These are phyloP conservation scores for Podila horticola DNA, from an alignment of 192 early-diverging fungal species.

Conservation along the genomic window DNA sequence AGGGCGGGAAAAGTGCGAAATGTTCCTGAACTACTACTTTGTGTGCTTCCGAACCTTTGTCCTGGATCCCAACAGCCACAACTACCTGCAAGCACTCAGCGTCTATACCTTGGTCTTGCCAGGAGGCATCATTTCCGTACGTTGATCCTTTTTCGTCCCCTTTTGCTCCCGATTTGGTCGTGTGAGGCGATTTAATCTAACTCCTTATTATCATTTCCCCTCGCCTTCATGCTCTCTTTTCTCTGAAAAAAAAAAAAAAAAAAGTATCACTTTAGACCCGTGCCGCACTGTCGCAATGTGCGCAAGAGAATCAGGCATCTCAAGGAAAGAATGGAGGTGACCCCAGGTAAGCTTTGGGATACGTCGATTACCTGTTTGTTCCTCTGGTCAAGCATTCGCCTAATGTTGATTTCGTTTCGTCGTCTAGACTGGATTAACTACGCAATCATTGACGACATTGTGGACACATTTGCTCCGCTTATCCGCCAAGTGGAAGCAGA, in stretches of 20 bases:
- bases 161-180: not conserved
- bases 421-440: slow-evolving; percentile 63
- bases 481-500: slow-evolving; percentile 82
- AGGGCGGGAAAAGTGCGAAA: slow-evolving; percentile 89
- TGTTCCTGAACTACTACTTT: slow-evolving; percentile 91
- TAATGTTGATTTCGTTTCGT: not conserved
- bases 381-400: not conserved
- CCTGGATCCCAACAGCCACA: slow-evolving; percentile 40
- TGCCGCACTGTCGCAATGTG: slow-evolving; percentile 74
- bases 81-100: slow-evolving; percentile 53
- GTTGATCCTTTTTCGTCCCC: not conserved
- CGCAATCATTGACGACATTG: slow-evolving; percentile 84
- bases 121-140: slow-evolving; percentile 62
- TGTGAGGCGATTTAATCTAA: not conserved
- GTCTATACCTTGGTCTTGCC: slow-evolving; percentile 61
- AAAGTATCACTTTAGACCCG: slow-evolving; percentile 74
- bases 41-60: slow-evolving; percentile 78
- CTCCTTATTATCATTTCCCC: not conserved
- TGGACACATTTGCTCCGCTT: slow-evolving; percentile 80
- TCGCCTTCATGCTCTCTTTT: not conserved
- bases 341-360: slow-evolving; percentile 53
- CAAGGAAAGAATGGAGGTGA: slow-evolving; percentile 69
- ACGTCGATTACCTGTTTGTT: not conserved
- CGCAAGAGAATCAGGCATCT: slow-evolving; percentile 77
- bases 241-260: not conserved